phyloP scores from a whole-genome alignment of 2,329 filamentous ascomycete genomes.

The Aspergillus melleus region DNA sequence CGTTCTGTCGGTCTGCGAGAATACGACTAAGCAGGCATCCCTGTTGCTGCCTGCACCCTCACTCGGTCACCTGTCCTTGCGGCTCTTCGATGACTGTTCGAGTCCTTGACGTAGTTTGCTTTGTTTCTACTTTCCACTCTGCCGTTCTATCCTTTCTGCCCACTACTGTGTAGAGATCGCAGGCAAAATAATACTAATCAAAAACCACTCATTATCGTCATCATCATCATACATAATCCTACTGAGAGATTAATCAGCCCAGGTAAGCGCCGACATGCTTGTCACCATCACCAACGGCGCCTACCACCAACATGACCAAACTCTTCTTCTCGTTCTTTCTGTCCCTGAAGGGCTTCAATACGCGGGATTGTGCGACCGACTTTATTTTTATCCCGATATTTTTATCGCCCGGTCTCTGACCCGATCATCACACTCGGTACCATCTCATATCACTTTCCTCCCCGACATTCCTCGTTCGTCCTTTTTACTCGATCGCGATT shows the following conservation, averaged over 20 bases:
- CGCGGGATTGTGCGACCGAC: not conserved
- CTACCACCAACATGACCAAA: not conserved
- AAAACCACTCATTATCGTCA: too few relatives aligned
- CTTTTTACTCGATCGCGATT: not conserved
- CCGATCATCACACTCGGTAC: too few relatives aligned
- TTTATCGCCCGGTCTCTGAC: not conserved
- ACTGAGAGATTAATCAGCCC: not conserved
- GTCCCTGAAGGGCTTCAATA: not conserved
- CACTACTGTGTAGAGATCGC: not conserved
- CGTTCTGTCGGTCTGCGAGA: slow-evolving; percentile 3
- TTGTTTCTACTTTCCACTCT: too few relatives aligned
- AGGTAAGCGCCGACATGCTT: not conserved
- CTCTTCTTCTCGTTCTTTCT: not conserved
- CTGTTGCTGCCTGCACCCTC: slow-evolving; percentile 3
- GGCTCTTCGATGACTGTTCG: not conserved
- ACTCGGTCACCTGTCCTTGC: not conserved
- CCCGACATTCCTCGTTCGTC: not conserved
- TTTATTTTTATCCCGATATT: not conserved
- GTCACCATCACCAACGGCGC: not conserved
- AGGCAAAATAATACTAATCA: too few relatives aligned
- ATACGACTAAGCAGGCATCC: slow-evolving; percentile 7
- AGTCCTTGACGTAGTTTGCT: too few relatives aligned
- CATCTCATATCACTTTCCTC: not conserved
- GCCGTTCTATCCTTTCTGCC: not conserved
- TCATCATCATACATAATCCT: not conserved